phyloP scores from a whole-genome alignment of 371 early-diverging fungal species.

The Apophysomyces variabilis region DNA sequence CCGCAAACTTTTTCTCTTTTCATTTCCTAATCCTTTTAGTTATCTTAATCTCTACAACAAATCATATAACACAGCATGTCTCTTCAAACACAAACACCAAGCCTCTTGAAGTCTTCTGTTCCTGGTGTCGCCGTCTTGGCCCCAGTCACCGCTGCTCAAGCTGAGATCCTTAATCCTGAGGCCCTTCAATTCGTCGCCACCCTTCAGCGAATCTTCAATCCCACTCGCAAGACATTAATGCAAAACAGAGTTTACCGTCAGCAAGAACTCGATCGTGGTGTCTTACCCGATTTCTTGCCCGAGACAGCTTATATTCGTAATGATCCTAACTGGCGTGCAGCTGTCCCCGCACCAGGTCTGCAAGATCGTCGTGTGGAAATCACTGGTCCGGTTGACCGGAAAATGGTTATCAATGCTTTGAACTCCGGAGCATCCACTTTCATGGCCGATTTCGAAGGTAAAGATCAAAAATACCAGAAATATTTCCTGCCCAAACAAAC shows the following conservation, averaged over 20 bases:
- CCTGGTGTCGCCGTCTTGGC: slow-evolving; percentile 73
- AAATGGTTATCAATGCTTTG: slow-evolving; percentile 98
- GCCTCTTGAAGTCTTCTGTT: slow-evolving; percentile 35
- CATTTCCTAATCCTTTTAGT: neutral
- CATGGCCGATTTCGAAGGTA: slow-evolving; percentile 98
- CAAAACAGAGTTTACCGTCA: slow-evolving; percentile 77
- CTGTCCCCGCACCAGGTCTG: slow-evolving; percentile 90
- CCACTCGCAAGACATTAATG: slow-evolving; percentile 81
- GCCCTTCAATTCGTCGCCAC: slow-evolving; percentile 85
- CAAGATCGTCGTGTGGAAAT: slow-evolving; percentile 95
- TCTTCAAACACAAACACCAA: slow-evolving; percentile 18
- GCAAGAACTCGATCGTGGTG: slow-evolving; percentile 77
- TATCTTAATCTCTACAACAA: neutral
- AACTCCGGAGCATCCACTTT: slow-evolving; percentile 92
- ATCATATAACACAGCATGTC: slow-evolving; percentile 19
- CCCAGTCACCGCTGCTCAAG: slow-evolving; percentile 61
- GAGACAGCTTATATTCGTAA: slow-evolving; percentile 90
- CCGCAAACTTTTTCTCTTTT: slow-evolving; percentile 1
- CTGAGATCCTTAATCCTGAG: slow-evolving; percentile 75
- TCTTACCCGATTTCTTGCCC: slow-evolving; percentile 89
- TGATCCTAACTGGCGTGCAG: slow-evolving; percentile 88
- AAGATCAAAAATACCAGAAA: neutral
- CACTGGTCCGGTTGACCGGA: slow-evolving; percentile 97
- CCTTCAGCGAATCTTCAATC: slow-evolving; percentile 87
- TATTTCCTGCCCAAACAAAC: neutral